Evolutionary conservation across 2,329 filamentous ascomycete species (phyloP).

Genomic region (Madurella fahalii): DNA sequence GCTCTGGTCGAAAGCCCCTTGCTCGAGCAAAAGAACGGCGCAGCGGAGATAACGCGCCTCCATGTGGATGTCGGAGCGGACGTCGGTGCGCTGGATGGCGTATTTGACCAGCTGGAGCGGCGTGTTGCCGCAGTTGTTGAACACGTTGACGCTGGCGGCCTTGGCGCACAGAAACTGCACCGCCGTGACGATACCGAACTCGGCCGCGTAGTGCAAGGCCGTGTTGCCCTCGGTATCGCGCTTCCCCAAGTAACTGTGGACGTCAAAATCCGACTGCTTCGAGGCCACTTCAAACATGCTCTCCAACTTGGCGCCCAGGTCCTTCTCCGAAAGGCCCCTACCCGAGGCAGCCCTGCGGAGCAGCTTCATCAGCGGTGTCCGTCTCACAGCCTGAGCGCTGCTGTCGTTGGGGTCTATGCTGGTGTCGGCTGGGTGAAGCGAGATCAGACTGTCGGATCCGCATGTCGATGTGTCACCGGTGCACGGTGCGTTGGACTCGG

Average conservation of each 20-base stretch:
- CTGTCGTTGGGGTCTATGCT: slow-evolving; percentile 20
- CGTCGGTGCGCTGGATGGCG: slow-evolving; percentile 27
- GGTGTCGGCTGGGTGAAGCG: slow-evolving; percentile 14
- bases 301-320: slow-evolving; percentile 21
- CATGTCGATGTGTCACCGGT: slow-evolving; percentile 23
- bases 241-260: slow-evolving; percentile 19
- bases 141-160: slow-evolving; percentile 24
- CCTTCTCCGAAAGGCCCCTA: slow-evolving; percentile 18
- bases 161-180: slow-evolving; percentile 24
- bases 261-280: slow-evolving; percentile 18
- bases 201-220: slow-evolving; percentile 26
- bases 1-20: slow-evolving; percentile 27
- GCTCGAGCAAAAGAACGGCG: slow-evolving; percentile 24
- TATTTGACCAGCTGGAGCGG: slow-evolving; percentile 28
- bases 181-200: slow-evolving; percentile 26
- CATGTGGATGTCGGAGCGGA: slow-evolving; percentile 29
- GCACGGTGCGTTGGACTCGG: slow-evolving; percentile 21
- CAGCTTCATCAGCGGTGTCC: slow-evolving; percentile 26
- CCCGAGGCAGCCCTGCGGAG: slow-evolving; percentile 23
- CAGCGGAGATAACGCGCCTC: slow-evolving; percentile 27
- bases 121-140: slow-evolving; percentile 29
- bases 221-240: slow-evolving; percentile 28
- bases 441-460: slow-evolving; percentile 22
- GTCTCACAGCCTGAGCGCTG: slow-evolving; percentile 20
- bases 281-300: slow-evolving; percentile 14